phyloP scores from a whole-genome alignment of 495 filamentous ascomycete species.

The Aspergillus heteromorphus region DNA sequence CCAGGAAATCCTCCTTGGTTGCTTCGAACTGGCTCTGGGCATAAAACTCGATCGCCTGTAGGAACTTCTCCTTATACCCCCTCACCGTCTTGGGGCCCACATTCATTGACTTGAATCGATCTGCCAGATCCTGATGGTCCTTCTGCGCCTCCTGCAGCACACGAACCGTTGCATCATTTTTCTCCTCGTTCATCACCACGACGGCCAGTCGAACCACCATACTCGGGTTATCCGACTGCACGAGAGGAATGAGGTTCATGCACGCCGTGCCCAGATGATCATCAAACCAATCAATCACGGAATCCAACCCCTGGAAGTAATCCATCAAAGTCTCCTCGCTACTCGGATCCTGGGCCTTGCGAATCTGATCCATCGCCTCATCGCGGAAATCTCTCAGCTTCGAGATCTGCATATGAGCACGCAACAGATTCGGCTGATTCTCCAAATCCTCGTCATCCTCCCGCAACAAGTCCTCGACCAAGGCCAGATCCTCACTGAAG shows the following conservation, averaged over 20 bases:
- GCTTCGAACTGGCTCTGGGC: constrained; percentile 71
- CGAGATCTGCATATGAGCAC: constrained; percentile 85
- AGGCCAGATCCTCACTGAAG: constrained; percentile 69
- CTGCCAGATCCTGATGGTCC: constrained; percentile 89
- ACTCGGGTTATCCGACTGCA: constrained; percentile 77
- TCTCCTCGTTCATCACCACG: constrained; percentile 92
- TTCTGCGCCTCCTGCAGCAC: constrained; percentile 91
- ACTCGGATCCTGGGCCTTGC: constrained; percentile 63
- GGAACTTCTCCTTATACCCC: constrained; percentile 94
- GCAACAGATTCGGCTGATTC: constrained; percentile 86
- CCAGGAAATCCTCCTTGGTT: constrained; percentile 68
- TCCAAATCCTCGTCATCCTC: constrained; percentile 81
- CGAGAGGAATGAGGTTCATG: constrained; percentile 80
- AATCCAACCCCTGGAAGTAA: constrained; percentile 83
- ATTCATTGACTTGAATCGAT: constrained; percentile 88
- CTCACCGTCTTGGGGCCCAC: constrained; percentile 85
- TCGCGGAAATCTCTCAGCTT: constrained; percentile 88
- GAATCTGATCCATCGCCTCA: constrained; percentile 92
- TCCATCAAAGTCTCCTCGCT: constrained; percentile 76
- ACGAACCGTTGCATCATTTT: constrained; percentile 83
- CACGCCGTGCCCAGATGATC: constrained; percentile 86
- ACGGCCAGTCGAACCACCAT: constrained; percentile 87
- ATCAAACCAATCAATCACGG: constrained; percentile 88
- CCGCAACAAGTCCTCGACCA: constrained; percentile 66
- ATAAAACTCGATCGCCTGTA: constrained; percentile 68